Base-by-base conservation (phyloP, 1,284 basidiomycete species). In the Abortiporus biennis region DNA sequence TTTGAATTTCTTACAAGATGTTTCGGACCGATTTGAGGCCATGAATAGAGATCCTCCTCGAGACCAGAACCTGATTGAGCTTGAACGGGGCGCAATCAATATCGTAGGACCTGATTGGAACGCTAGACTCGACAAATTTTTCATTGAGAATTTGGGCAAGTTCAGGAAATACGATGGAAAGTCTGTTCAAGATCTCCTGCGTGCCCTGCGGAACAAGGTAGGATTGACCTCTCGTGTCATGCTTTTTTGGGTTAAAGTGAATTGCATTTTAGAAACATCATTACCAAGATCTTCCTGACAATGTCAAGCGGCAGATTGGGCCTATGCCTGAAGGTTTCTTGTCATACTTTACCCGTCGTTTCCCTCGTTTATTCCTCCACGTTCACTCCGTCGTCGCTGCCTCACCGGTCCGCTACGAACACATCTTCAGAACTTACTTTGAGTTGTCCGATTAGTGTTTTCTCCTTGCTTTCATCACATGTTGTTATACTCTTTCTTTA, bases 261-360 rank as follows among this genome's bases (percentile, higher is more conserved):
- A n/a, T n/a, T n/a, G n/a, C n/a, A n/a, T n/a, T 50, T 27, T 56
- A 94, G 92, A 97, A 95, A 86, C 88, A 99, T 54, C 95, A 99
- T 61, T 98, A 96, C 58, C 95, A 98, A 66, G 92, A 95, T 61
- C 68, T 97, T 16, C 93, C 93, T 2, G 88, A 92, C 43, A 81
- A 85, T 46, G 86, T 93, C 31, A 92, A 92, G 60, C 78, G 85
- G 43, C 81, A 88, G 59, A 71, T 97, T 11, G 94, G 94, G 6
- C 69, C 85, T 3, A 82, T 98, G 70, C 95, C 96, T 0, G 85
- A 89, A 48, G 94, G 94, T 9, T 99, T 92, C 69, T 65, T 99
- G 43, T 67, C 73, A 3, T 99, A 98, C 65, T 99, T 98, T 60
- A 96, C 92, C 1, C 72, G 78, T 31, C 80, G 92, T n/a, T 99